Conservation (phyloP, 1,139 yeast genomes). For the Geotrichum citri-aurantii region DNA sequence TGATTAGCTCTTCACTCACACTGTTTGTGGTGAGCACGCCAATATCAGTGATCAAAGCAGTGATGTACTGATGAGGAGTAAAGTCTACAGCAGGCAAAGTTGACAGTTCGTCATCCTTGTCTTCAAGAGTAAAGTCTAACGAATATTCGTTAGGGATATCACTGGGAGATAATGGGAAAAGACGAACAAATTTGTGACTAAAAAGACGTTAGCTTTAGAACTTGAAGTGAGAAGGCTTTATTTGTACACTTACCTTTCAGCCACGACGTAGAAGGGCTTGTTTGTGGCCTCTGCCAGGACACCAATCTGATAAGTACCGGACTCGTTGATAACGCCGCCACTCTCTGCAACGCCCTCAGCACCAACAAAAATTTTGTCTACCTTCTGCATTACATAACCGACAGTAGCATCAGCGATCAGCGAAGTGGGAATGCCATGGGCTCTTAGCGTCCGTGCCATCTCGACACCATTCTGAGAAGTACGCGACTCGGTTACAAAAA, state of each 20-base stretch:
- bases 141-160: conserved; percentile 66
- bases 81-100: conserved; percentile 65
- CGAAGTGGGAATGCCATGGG: conserved; percentile 84
- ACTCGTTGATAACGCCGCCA: conserved; percentile 95
- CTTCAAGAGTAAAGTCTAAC: conserved; percentile 34
- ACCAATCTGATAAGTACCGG: conserved; percentile 93
- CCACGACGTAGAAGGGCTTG: conserved; percentile 90
- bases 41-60: conserved; percentile 91
- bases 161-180: conserved; percentile 90
- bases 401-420: conserved; percentile 91
- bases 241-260: conserved; percentile 44
- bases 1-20: conserved; percentile 93
- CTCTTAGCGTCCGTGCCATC: conserved; percentile 65
- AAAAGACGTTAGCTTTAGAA: neutral
- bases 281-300: conserved; percentile 85
- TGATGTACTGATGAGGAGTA: conserved; percentile 92
- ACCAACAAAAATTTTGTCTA: conserved; percentile 90
- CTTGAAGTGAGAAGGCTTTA: neutral
- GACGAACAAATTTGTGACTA: conserved; percentile 87
- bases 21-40: conserved; percentile 98
- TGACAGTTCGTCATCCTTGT: conserved; percentile 27
- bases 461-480: conserved; percentile 75
- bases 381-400: conserved; percentile 85
- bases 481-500: conserved; percentile 87
- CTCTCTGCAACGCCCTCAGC: conserved; percentile 99